phyloP scores from a whole-genome alignment of 2,329 filamentous ascomycete genomes.

The Clonostachys byssicola region DNA sequence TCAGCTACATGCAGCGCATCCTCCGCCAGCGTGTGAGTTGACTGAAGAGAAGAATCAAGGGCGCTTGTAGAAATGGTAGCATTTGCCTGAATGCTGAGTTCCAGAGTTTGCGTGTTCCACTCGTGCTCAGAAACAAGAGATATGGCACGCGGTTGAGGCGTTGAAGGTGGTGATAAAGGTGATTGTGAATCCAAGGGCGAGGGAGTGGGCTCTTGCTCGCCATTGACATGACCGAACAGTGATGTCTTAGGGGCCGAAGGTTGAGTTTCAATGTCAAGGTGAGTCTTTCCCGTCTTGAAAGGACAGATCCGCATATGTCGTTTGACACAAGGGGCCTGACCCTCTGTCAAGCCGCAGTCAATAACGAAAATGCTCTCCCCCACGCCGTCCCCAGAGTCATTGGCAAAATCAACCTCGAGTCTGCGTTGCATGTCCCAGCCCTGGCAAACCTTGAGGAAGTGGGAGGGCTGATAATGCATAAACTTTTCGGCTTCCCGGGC shows the following conservation, averaged over 20 bases:
- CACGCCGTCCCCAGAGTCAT: slow-evolving; percentile 69
- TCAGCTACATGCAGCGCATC: slow-evolving; percentile 55
- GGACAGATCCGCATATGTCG: slow-evolving; percentile 31
- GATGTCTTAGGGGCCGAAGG: slow-evolving; percentile 11
- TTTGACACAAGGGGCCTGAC: slow-evolving; percentile 34
- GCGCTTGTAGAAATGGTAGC: slow-evolving; percentile 65
- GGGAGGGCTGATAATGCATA: slow-evolving; percentile 64
- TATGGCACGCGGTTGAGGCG: slow-evolving; percentile 4
- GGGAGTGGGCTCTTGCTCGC: not conserved
- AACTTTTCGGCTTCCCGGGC: slow-evolving; percentile 79
- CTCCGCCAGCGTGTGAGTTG: slow-evolving; percentile 68
- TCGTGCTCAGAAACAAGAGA: slow-evolving; percentile 15
- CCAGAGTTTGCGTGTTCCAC: slow-evolving; percentile 19
- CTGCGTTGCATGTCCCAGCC: slow-evolving; percentile 90
- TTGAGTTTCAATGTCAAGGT: too few relatives aligned
- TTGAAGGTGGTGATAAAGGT: slow-evolving; percentile 12
- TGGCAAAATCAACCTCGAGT: slow-evolving; percentile 85
- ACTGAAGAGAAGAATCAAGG: slow-evolving; percentile 71
- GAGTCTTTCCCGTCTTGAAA: not conserved
- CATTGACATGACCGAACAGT: slow-evolving; percentile 17
- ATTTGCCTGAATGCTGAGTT: slow-evolving; percentile 53
- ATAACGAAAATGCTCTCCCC: slow-evolving; percentile 77
- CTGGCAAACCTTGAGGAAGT: slow-evolving; percentile 74
- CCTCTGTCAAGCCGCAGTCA: slow-evolving; percentile 64
- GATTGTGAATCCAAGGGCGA: slow-evolving; percentile 11